Base-by-base conservation (phyloP, 108 stramenopile genomes). In the Skeletonema costatum region DNA sequence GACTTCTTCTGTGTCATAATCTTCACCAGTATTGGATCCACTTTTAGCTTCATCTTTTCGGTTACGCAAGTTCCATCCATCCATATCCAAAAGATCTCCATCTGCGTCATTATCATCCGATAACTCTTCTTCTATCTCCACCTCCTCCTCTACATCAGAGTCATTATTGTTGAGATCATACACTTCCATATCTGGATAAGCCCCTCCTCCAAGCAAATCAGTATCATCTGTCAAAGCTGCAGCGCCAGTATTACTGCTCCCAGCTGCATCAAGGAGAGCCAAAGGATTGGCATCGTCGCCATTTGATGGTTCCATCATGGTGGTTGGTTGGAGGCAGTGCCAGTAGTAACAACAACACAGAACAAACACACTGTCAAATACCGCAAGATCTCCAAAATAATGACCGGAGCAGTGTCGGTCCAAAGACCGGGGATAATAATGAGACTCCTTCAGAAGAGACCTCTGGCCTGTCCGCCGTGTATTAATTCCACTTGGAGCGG, bases 21-120 rank as follows among this genome's bases (percentile, higher is more conserved):
- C 62, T 50, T 68, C 76, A n/a, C 56, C 60, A 56, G 58, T 53
- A 56, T 41, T 13, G 29, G 36, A 3, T 29, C 0, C 21, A 7
- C 21, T 17, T 25, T 35, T 7, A 71, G 8, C 33, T 58, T 25
- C 50, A 17, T 66, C 71, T 33, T 30, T 48, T 9, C 50, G 44
- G 16, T 42, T 32, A 51, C 61, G 69, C 8, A 62, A 46, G 50
- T 80, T 73, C 78, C 78, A 80, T 48, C 78, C 78, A 19, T 61
- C 73, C 56, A 72, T 44, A 38, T 80, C 72, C n/a, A 80, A 56
- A 30, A 66, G 70, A 71, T 78, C 65, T 32, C 42, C 61, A 9
- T 64, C 62, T 17, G 25, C 53, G 2, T 56, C 62, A 39, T 80
- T 73, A 42, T 63, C 66, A 62, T 68, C 53, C 6, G 25, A 56